A percentile compares a stretch with the other conserved stretches of the same genome.
These are phyloP conservation scores for Ophiostoma novo-ulmi DNA, from an alignment of 2,329 filamentous ascomycete genomes.

Conservation along the genomic window DNA sequence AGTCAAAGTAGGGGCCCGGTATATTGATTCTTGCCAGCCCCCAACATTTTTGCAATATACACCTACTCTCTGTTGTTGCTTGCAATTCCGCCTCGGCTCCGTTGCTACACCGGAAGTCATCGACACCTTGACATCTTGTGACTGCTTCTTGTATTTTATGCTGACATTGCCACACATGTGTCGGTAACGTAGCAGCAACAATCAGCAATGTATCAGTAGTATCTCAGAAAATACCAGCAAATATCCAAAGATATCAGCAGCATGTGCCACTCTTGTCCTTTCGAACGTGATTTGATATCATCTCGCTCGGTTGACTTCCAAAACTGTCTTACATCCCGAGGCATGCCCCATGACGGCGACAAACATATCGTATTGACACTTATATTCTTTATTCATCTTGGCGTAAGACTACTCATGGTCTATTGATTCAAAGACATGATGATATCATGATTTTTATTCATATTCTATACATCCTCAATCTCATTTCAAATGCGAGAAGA, in stretches of 20 bases:
- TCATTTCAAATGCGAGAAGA: slow-evolving; percentile 10
- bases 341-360: neutral
- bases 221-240: no score
- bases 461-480: slow-evolving; percentile 8
- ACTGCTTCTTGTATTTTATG: neutral
- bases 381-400: neutral
- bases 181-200: neutral
- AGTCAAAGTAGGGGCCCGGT: neutral
- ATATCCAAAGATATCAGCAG: no score
- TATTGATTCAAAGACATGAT: neutral
- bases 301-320: neutral
- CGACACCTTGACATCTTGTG: neutral
- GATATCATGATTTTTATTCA: slow-evolving; percentile 10
- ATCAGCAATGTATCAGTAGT: neutral
- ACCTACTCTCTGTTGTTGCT: no score
- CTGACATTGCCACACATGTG: neutral
- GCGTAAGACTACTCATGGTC: neutral
- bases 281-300: neutral
- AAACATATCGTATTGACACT: neutral
- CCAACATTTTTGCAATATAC: neutral
- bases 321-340: neutral
- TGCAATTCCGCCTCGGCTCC: neutral
- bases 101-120: neutral
- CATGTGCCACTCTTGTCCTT: neutral
- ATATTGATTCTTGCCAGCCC: neutral